phyloP scores from a whole-genome alignment of 257 asterid species.

The Capsicum pubescens region DNA sequence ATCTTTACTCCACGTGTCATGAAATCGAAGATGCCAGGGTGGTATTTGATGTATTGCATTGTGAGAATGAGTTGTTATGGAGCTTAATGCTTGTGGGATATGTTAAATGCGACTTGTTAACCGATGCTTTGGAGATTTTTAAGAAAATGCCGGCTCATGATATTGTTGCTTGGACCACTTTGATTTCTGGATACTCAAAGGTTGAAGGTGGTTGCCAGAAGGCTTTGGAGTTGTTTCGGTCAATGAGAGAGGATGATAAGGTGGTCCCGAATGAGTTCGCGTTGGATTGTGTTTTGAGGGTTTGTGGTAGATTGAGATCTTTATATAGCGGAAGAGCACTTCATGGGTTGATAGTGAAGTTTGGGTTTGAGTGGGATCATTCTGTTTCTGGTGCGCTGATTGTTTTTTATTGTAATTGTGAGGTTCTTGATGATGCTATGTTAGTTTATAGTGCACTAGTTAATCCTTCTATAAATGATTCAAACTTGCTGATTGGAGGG shows the following conservation, averaged over 20 bases:
- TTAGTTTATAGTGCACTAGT: slow-evolving; percentile 40
- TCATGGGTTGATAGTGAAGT: slow-evolving; percentile 65
- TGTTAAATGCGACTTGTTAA: slow-evolving; percentile 60
- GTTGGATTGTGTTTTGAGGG: slow-evolving; percentile 68
- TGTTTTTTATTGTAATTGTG: slow-evolving; percentile 55
- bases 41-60: slow-evolving; percentile 59
- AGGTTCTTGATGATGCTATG: slow-evolving; percentile 60
- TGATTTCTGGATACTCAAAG: slow-evolving; percentile 76
- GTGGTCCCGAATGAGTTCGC: slow-evolving; percentile 79
- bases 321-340: slow-evolving; percentile 51
- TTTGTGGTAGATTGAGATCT: slow-evolving; percentile 58
- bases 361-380: slow-evolving; percentile 62
- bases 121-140: slow-evolving; percentile 59
- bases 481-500: slow-evolving; percentile 61
- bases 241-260: slow-evolving; percentile 57
- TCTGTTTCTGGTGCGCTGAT: slow-evolving; percentile 59
- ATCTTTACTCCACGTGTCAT: slow-evolving; percentile 52
- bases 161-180: slow-evolving; percentile 80
- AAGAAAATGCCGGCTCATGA: slow-evolving; percentile 61
- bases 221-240: slow-evolving; percentile 65
- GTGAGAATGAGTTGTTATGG: slow-evolving; percentile 65
- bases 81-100: slow-evolving; percentile 74
- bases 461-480: slow-evolving; percentile 44
- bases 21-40: slow-evolving; percentile 51
- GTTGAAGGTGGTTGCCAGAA: slow-evolving; percentile 53